Percentiles rank a stretch among this genome's conserved stretches.
Evolutionary conservation across 1,284 basidiomycete genomes (phyloP).

Genomic region (Malassezia nana): DNA sequence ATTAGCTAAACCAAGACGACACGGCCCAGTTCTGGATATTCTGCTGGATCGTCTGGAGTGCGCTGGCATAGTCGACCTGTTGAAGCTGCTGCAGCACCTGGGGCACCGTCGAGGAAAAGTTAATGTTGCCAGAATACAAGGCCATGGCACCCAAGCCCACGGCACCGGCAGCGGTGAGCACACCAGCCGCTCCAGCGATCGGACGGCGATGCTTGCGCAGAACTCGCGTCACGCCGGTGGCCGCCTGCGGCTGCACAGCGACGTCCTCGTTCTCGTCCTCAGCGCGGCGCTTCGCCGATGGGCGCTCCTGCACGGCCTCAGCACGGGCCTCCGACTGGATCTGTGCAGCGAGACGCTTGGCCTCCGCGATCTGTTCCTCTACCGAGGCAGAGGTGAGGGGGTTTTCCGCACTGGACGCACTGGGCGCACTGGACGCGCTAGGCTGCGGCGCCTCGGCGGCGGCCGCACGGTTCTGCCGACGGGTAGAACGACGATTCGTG

Average conservation of each 20-base stretch:
- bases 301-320: constrained; percentile 23
- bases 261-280: constrained; percentile 32
- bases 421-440: constrained; percentile 18
- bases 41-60: constrained; percentile 30
- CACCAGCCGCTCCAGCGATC: constrained; percentile 33
- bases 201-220: constrained; percentile 27
- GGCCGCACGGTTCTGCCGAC: constrained; percentile 2
- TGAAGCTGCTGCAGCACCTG: constrained; percentile 11
- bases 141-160: constrained; percentile 38
- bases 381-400: constrained; percentile 34
- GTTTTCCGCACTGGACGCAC: neutral
- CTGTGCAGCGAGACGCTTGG: constrained; percentile 36
- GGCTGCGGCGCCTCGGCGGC: neutral
- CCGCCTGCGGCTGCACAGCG: constrained; percentile 16
- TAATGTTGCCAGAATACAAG: constrained; percentile 32
- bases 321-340: constrained; percentile 22
- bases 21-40: constrained; percentile 31
- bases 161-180: constrained; percentile 36
- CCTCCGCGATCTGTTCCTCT: constrained; percentile 37
- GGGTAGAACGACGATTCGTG: constrained; percentile 5
- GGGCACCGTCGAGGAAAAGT: constrained; percentile 6
- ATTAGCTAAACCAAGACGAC: constrained; percentile 15
- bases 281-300: constrained; percentile 27
- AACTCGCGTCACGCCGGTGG: constrained; percentile 2
- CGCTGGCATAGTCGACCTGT: constrained; percentile 21